Base-by-base conservation (phyloP, 169 alveolate species). In the Plasmodium vinckei region DNA sequence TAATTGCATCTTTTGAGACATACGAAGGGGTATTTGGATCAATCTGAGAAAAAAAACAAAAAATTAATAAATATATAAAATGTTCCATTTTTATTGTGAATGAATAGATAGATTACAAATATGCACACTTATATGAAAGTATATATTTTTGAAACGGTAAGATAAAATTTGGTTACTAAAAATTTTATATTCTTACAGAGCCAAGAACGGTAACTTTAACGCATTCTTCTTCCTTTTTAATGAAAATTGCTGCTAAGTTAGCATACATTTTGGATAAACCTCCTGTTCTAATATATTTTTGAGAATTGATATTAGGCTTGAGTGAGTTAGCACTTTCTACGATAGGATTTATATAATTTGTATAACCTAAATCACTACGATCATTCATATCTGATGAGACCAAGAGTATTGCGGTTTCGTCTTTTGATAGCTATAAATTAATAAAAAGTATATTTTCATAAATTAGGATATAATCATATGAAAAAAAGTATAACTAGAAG, bases 351-450 rank as follows among this genome's bases (percentile, higher is more conserved):
- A 12, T 17, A 59, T 65, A 79, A 21, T 19, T 64, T 23, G 33
- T 64, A 27, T 64, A 44, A 13, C 21, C 1, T 9, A 49, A 53
- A 65, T 33, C 56, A 33, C 63, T 27, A 64, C 65, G 42, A n/a
- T 79, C 89, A 69, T 79, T 63, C 13, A 79, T 53, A 57, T 79
- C 54, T 79, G 67, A 25, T 12, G 79, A 79, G 23, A 70, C 77
- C n/a, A 68, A 79, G 17, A 79, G 12, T 27, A 79, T 65, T 33
- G 54, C 27, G 49, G 65, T 65, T n/a, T 68, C 21, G 44, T 79
- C 53, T 10, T 49, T 51, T 25, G 65, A 25, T 59, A 79, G 15
- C 79, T 79, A 59, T 42, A 49, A 70, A 69, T 5, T 51, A 17
- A 39, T 25, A 25, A 68, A 54, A 68, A 17, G 9, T 15, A 68